Evolutionary conservation across 345 rosid genomes (phyloP), one percentile per base, ranked within the genome.

Genomic region (Leavenworthia alabamica): DNA sequence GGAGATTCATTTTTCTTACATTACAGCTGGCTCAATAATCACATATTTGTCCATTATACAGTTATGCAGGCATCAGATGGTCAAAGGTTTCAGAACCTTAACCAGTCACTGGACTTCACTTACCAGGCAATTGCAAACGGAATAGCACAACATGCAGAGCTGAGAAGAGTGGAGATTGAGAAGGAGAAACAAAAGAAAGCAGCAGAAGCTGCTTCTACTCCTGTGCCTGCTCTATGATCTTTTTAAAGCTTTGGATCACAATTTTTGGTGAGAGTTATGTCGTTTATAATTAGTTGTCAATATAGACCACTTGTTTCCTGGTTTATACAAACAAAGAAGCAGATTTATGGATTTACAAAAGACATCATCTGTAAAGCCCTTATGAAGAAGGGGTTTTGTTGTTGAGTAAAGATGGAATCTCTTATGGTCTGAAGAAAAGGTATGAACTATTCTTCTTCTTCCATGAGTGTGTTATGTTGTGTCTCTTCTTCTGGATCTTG

Each of bases 71-170:
- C 81, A 9, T 69, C 78, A 7, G 96, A 81, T 74, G 88, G 80
- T 3, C 66, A 62, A 79, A 90, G 97, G 82, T 81, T 90, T 71
- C 95, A 86, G 79, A 84, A 73, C 80, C 85, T 94, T 37, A 86
- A 75, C 22, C 93, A 84, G 80, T 76, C 84, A 2, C 85, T 94
- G 22, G 97, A 90, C 75, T 81, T 86, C 62, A 86, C 73, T 71
- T 81, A 83, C 75, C 97, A 88, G 69, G 96, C 95, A 7, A 79
- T 88, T 29, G 99, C 99, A 19, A 86, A 83, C 52, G 89, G 89
- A 36, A 80, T 94, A 74, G 95, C 89, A 22, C 88, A 81, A 80
- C 97, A 90, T 71, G 97, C 99, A 47, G 99, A 90, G 56, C 79
- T 78, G 73, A 88, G 99, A 73, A 86, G 95, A 77, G 82, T 59